Percentiles rank a stretch among this genome's conserved stretches.
These are phyloP conservation scores for Microthlaspi erraticum DNA, from an alignment of 345 rosid species.

Conservation along the genomic window DNA sequence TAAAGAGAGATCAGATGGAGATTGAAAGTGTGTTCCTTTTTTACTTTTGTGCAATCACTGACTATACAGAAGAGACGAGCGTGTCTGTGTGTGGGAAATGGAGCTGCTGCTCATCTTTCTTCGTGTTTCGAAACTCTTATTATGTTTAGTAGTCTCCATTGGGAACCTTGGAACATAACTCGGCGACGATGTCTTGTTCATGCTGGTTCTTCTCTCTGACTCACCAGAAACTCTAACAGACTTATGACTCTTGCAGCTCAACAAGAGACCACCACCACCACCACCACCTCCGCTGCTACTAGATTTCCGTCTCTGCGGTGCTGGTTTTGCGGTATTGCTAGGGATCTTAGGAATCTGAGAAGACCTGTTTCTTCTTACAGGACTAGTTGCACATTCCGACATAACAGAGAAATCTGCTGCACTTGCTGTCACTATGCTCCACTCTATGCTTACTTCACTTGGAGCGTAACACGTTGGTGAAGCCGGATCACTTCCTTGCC, in stretches of 20 bases:
- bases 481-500: constrained; percentile 60
- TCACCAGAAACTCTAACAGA: constrained; percentile 50
- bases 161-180: constrained; percentile 50
- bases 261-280: constrained; percentile 43
- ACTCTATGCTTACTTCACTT: constrained; percentile 88
- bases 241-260: constrained; percentile 79
- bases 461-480: constrained; percentile 82
- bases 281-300: constrained; percentile 28
- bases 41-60: constrained; percentile 38
- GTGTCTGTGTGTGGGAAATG: constrained; percentile 45
- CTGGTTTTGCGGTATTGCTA: not conserved
- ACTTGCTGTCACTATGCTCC: constrained; percentile 92
- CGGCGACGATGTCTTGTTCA: constrained; percentile 29
- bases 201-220: constrained; percentile 29
- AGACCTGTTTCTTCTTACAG: constrained; percentile 44
- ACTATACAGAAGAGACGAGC: constrained; percentile 51
- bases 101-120: constrained; percentile 45
- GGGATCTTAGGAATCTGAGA: constrained; percentile 37
- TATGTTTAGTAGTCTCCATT: constrained; percentile 50
- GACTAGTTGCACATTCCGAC: constrained; percentile 65
- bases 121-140: constrained; percentile 46
- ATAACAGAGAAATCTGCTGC: constrained; percentile 73
- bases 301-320: constrained; percentile 32
- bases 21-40: not conserved
- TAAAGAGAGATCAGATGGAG: not conserved